Conservation (phyloP, 495 filamentous ascomycete species). For the Penicillium malachiteum region DNA sequence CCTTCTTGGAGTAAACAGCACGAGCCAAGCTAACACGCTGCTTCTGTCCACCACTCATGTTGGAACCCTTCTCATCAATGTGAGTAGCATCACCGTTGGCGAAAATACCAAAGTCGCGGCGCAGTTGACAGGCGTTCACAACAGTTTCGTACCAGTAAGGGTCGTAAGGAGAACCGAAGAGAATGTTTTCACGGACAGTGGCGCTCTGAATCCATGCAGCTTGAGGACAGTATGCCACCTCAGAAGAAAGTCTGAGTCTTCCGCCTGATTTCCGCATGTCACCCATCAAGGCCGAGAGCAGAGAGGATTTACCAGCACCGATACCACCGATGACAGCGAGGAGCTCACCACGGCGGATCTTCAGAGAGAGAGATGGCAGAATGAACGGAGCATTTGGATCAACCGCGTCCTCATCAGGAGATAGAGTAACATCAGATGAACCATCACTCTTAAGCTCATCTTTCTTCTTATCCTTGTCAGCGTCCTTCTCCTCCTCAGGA, state of each 20-base stretch:
- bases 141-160: slow-evolving; percentile 44
- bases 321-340: slow-evolving; percentile 1
- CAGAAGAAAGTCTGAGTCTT: slow-evolving; percentile 12
- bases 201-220: slow-evolving; percentile 57
- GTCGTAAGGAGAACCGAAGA: slow-evolving; percentile 54
- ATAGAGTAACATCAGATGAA: not conserved
- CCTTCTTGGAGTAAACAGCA: slow-evolving; percentile 51
- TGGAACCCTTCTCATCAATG: slow-evolving; percentile 79
- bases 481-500: not conserved
- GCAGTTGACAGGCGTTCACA: slow-evolving; percentile 66
- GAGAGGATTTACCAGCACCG: not conserved
- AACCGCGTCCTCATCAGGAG: not conserved
- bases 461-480: not conserved
- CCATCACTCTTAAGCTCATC: not conserved
- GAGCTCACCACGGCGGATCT: not conserved
- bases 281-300: not conserved
- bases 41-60: slow-evolving; percentile 80
- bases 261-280: not conserved
- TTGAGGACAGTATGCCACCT: slow-evolving; percentile 46
- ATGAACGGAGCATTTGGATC: not conserved
- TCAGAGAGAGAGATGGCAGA: not conserved
- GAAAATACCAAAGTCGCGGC: slow-evolving; percentile 72
- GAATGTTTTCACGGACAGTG: slow-evolving; percentile 55
- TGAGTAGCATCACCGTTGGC: slow-evolving; percentile 74
- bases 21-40: slow-evolving; percentile 63